Percentiles rank a stretch among this genome's conserved stretches.
phyloP scores from a whole-genome alignment of 371 early-diverging fungal species.

The Rhizomucor pusillus region DNA sequence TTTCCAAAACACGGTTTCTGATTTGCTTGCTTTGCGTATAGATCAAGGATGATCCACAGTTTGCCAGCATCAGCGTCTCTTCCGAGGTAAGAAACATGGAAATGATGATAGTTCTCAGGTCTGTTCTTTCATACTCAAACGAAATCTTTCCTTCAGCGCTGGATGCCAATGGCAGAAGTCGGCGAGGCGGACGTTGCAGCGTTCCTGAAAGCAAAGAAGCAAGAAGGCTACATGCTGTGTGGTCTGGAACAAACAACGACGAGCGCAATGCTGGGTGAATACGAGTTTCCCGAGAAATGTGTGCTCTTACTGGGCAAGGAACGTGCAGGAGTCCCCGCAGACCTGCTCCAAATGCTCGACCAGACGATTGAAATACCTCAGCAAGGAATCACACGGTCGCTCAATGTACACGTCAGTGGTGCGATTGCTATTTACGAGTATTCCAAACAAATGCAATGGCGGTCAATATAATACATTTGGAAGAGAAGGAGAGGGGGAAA shows the following conservation, averaged over 20 bases:
- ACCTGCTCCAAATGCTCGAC: slow-evolving; percentile 56
- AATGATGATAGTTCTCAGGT: background rate
- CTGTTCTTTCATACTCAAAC: background rate
- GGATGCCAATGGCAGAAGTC: slow-evolving; percentile 67
- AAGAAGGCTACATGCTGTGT: slow-evolving; percentile 56
- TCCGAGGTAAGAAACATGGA: slow-evolving; percentile 34
- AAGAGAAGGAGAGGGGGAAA: background rate
- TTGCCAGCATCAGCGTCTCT: slow-evolving; percentile 55
- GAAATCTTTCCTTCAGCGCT: slow-evolving; percentile 23
- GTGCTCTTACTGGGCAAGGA: slow-evolving; percentile 58
- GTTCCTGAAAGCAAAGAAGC: slow-evolving; percentile 49
- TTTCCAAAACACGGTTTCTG: too few relatives aligned
- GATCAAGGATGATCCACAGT: slow-evolving; percentile 53
- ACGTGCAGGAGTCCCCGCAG: slow-evolving; percentile 56
- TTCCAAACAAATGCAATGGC: slow-evolving; percentile 53
- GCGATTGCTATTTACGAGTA: slow-evolving; percentile 61
- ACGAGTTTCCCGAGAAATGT: slow-evolving; percentile 55
- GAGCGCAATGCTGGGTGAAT: slow-evolving; percentile 51
- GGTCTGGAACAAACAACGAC: slow-evolving; percentile 69
- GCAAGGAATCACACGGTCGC: slow-evolving; percentile 57
- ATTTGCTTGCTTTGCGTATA: slow-evolving; percentile 8
- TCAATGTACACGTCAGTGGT: slow-evolving; percentile 70
- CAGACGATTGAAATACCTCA: slow-evolving; percentile 65
- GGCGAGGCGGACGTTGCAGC: slow-evolving; percentile 33
- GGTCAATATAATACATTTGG: slow-evolving; percentile 1